A percentile compares a stretch with the other conserved stretches of the same genome.
Evolutionary conservation across 2,329 filamentous ascomycete species (phyloP).

Genomic region (Aspergillus persii): DNA sequence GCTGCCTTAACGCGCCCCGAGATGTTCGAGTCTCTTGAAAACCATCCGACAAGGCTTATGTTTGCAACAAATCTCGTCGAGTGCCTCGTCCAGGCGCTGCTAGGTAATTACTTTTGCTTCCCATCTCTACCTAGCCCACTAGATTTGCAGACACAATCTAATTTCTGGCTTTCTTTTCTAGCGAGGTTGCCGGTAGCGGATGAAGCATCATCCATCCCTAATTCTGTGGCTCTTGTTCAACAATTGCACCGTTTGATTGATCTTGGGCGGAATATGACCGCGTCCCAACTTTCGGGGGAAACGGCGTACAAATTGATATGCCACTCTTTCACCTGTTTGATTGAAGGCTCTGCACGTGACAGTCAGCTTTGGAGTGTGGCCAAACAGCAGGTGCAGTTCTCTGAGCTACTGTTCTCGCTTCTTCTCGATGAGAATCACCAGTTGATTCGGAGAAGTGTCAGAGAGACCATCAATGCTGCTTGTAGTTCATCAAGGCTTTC

Average conservation of each 20-base stretch:
- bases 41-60: constrained; percentile 46
- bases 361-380: constrained; percentile 46
- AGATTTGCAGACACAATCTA: neutral
- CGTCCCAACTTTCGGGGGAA: constrained; percentile 13
- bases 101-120: constrained; percentile 43
- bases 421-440: constrained; percentile 46
- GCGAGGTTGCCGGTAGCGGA: constrained; percentile 25
- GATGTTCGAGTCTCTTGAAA: constrained; percentile 48
- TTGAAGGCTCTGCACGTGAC: constrained; percentile 51
- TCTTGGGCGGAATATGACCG: constrained; percentile 19
- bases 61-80: constrained; percentile 58
- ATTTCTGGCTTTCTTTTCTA: constrained; percentile 12
- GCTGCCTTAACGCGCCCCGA: constrained; percentile 60
- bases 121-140: no score
- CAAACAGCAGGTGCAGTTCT: constrained; percentile 37
- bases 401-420: constrained; percentile 40
- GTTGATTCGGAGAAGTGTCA: constrained; percentile 37
- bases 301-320: constrained; percentile 39
- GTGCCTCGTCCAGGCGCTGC: constrained; percentile 55
- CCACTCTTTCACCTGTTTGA: constrained; percentile 46
- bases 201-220: constrained; percentile 30
- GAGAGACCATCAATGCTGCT: constrained; percentile 39
- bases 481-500: constrained; percentile 32
- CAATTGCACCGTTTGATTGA: constrained; percentile 38
- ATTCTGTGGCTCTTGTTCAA: constrained; percentile 36